phyloP scores from a whole-genome alignment of 2,329 filamentous ascomycete species.

The Atkinsonella texensis region DNA sequence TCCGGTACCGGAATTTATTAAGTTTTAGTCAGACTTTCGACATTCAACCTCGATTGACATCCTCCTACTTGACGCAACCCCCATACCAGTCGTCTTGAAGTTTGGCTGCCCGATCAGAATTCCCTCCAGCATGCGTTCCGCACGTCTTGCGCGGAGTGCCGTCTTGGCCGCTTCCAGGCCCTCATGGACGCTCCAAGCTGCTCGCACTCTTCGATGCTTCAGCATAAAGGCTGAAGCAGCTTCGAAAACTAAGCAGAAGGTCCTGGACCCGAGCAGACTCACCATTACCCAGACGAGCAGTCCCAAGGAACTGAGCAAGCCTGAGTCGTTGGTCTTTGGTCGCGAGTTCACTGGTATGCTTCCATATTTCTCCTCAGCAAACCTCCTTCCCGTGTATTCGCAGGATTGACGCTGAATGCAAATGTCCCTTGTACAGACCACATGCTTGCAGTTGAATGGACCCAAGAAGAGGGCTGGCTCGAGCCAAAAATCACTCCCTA shows the following conservation, averaged over 20 bases:
- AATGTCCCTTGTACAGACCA: conserved; percentile 52
- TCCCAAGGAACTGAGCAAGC: conserved; percentile 62
- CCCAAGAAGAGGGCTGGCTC: conserved; percentile 70
- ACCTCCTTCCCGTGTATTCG: background rate
- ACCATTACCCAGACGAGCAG: conserved; percentile 59
- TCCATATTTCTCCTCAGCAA: background rate
- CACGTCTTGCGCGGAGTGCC: conserved; percentile 19
- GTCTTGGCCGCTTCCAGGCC: conserved; percentile 22
- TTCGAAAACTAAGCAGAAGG: conserved; percentile 42
- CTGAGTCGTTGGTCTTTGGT: conserved; percentile 81
- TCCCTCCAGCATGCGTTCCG: conserved; percentile 17
- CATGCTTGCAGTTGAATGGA: conserved; percentile 96
- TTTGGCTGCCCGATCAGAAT: background rate
- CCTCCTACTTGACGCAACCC: background rate
- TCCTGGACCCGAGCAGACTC: conserved; percentile 68
- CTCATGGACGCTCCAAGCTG: conserved; percentile 22
- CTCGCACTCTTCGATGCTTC: conserved; percentile 26
- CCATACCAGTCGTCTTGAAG: background rate
- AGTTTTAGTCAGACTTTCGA: background rate
- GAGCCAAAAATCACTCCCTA: conserved; percentile 78
- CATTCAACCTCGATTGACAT: background rate
- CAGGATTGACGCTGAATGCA: background rate
- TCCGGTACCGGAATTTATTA: conserved; percentile 7
- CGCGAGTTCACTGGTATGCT: conserved; percentile 69
- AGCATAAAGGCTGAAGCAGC: conserved; percentile 41